Conservation (phyloP, 2,329 filamentous ascomycete species). For the Fusarium piperis region DNA sequence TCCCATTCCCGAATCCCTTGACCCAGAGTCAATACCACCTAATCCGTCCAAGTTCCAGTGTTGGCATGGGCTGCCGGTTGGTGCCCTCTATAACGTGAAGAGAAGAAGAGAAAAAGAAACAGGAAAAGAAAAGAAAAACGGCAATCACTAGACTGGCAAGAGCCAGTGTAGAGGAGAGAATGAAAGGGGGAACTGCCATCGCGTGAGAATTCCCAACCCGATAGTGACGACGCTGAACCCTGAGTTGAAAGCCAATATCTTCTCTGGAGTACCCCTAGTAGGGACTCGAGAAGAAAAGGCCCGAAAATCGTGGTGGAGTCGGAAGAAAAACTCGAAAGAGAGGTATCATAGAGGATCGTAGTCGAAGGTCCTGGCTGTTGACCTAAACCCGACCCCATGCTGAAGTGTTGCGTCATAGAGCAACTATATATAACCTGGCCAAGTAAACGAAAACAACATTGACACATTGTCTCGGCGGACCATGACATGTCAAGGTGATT, state of each 20-base stretch:
- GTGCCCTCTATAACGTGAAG: slow-evolving; percentile 33
- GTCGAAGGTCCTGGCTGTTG: background rate
- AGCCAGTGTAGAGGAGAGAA: background rate
- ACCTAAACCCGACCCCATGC: background rate
- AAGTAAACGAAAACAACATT: background rate
- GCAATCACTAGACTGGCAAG: background rate
- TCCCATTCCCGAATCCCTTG: slow-evolving; percentile 4
- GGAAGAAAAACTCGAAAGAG: background rate
- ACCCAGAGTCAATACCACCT: slow-evolving; percentile 18
- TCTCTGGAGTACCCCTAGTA: background rate
- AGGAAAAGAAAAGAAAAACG: background rate
- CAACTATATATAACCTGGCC: background rate
- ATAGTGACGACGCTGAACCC: background rate
- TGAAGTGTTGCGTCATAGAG: background rate
- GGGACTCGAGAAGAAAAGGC: background rate
- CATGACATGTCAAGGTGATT: background rate
- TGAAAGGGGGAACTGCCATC: background rate
- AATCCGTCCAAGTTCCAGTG: slow-evolving; percentile 34
- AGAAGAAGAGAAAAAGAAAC: background rate
- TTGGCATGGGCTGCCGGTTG: slow-evolving; percentile 32
- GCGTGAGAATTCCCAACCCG: background rate
- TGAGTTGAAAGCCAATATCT: background rate
- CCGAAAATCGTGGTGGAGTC: background rate
- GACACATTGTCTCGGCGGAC: background rate
- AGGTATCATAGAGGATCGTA: background rate